These are phyloP conservation scores for Crataegus laevigata DNA, from an alignment of 306 rosid species.

Conservation along the genomic window DNA sequence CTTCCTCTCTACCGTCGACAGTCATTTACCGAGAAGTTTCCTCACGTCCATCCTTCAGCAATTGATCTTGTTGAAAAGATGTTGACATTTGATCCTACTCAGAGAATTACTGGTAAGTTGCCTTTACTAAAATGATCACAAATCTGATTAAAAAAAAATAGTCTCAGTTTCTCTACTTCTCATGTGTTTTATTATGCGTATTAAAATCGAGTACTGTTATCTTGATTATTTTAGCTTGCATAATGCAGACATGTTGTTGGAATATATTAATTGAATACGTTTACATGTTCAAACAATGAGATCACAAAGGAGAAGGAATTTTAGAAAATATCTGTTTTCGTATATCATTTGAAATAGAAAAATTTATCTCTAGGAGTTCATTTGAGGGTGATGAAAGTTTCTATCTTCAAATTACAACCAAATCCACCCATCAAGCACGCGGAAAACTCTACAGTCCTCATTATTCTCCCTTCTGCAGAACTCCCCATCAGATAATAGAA, in stretches of 20 bases:
- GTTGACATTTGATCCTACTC: slow-evolving; percentile 87
- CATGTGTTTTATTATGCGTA: background rate
- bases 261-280: background rate
- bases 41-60: slow-evolving; percentile 86
- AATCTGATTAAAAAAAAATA: background rate
- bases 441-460: background rate
- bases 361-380: background rate
- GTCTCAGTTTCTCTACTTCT: background rate
- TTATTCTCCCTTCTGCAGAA: background rate
- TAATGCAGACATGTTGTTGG: too few relatives aligned
- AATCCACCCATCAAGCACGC: background rate
- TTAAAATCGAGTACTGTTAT: background rate
- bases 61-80: slow-evolving; percentile 95
- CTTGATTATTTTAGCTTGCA: background rate
- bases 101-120: slow-evolving; percentile 82
- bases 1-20: slow-evolving; percentile 66
- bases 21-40: slow-evolving; percentile 86
- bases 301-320: background rate
- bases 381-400: background rate
- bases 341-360: background rate
- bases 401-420: background rate
- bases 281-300: background rate
- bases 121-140: slow-evolving; percentile 6
- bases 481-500: background rate
- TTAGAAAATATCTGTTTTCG: background rate